Evolutionary conservation across 805 yeast genomes (phyloP).

Genomic region (Metschnikowia kunwiensis): DNA sequence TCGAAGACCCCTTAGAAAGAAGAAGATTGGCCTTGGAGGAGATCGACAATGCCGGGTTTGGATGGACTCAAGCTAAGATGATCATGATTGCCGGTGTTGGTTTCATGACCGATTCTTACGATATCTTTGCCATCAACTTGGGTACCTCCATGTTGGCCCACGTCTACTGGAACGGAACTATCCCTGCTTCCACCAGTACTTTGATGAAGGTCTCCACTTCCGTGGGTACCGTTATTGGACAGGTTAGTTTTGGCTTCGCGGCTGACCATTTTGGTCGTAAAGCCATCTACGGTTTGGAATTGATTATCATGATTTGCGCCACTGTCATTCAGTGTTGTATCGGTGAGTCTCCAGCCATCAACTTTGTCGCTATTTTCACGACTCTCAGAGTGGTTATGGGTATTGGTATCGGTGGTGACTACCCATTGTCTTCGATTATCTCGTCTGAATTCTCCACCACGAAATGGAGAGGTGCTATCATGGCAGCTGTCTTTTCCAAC

Average conservation of each 20-base stretch:
- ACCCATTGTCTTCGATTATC: constrained; percentile 89
- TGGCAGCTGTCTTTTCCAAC: constrained; percentile 95
- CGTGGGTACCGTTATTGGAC: constrained; percentile 92
- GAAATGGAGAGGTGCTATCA: constrained; percentile 96
- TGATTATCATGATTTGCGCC: constrained; percentile 78
- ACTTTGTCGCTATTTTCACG: constrained; percentile 68
- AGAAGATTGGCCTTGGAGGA: constrained; percentile 81
- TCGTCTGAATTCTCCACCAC: constrained; percentile 92
- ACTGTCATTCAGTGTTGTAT: constrained; percentile 73
- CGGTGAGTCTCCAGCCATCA: constrained; percentile 69
- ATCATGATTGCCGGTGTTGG: constrained; percentile 89
- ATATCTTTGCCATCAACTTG: constrained; percentile 85
- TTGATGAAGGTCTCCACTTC: constrained; percentile 85
- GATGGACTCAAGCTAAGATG: constrained; percentile 82
- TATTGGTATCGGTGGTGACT: constrained; percentile 97
- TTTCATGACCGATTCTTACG: constrained; percentile 89
- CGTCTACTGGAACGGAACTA: constrained; percentile 64
- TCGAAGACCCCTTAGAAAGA: constrained; percentile 83
- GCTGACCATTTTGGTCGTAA: constrained; percentile 87
- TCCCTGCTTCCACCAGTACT: constrained; percentile 73
- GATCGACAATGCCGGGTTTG: constrained; percentile 74
- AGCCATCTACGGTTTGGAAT: constrained; percentile 80
- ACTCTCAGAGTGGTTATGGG: constrained; percentile 87
- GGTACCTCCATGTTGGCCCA: constrained; percentile 75
- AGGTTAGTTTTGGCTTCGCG: constrained; percentile 74